Conservation (phyloP, 2,329 filamentous ascomycete genomes). For the Nigrospora sphaerica region DNA sequence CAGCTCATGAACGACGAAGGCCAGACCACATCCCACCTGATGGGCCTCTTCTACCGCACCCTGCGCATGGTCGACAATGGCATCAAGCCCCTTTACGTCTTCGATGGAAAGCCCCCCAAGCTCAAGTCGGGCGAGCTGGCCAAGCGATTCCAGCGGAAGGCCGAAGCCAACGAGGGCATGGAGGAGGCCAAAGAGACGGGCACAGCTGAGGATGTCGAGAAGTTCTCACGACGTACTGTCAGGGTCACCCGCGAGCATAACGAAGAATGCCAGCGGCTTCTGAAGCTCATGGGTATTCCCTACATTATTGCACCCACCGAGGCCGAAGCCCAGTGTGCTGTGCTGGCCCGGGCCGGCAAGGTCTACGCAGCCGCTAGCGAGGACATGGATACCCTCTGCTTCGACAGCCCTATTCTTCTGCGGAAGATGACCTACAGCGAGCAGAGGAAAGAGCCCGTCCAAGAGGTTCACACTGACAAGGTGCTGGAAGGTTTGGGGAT, state of each 20-base stretch:
- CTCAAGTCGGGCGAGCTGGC: constrained; percentile 96
- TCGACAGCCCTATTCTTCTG: constrained; percentile 83
- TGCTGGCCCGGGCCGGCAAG: constrained; percentile 81
- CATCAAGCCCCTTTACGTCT: constrained; percentile 97
- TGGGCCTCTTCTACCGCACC: constrained; percentile 99
- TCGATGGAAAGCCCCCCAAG: constrained; percentile 93
- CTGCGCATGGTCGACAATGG: constrained; percentile 97
- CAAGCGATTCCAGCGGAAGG: constrained; percentile 91
- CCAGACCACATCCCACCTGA: constrained; percentile 94
- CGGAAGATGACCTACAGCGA: constrained; percentile 95
- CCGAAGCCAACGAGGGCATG: constrained; percentile 80
- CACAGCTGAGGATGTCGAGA: constrained; percentile 94
- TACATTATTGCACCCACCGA: constrained; percentile 95
- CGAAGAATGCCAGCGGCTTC: constrained; percentile 79
- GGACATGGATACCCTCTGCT: constrained; percentile 98
- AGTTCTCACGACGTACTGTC: constrained; percentile 89
- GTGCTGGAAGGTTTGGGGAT: constrained; percentile 82
- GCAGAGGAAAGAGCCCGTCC: constrained; percentile 94
- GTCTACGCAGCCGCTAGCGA: constrained; percentile 95
- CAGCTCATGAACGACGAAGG: constrained; percentile 92
- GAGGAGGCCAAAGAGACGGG: constrained; percentile 97
- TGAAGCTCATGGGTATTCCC: constrained; percentile 94
- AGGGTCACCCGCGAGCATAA: constrained; percentile 96
- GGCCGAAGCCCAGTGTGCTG: constrained; percentile 93
- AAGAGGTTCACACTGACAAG: constrained; percentile 84